These are phyloP conservation scores for Pseudopyrenochaeta lycopersici DNA, from an alignment of 2,329 filamentous ascomycete species.

Conservation along the genomic window DNA sequence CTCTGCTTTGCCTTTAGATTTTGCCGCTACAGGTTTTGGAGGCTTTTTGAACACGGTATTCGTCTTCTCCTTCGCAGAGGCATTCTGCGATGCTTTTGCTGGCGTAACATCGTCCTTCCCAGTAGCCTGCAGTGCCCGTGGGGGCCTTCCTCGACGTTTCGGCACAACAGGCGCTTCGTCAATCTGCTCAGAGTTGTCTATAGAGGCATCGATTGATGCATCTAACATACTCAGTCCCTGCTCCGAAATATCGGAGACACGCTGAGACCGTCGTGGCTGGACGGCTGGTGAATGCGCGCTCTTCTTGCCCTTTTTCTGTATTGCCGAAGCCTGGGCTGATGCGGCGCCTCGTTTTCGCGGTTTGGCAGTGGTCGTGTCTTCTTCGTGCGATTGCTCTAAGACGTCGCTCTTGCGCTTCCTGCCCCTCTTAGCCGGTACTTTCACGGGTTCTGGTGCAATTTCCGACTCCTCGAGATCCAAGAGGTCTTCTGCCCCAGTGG, in stretches of 20 bases:
- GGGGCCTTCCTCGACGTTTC: conserved; percentile 38
- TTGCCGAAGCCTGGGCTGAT: conserved; percentile 14
- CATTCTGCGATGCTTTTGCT: conserved; percentile 15
- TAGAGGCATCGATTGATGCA: conserved; percentile 22
- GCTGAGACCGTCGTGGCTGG: conserved; percentile 35
- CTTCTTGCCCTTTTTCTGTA: conserved; percentile 33
- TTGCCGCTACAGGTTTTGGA: conserved; percentile 25
- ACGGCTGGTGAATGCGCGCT: conserved; percentile 16
- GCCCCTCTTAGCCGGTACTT: conserved; percentile 35
- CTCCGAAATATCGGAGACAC: conserved; percentile 40
- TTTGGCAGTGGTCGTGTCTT: conserved; percentile 21
- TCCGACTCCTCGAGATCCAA: conserved; percentile 39
- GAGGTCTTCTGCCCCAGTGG: conserved; percentile 29
- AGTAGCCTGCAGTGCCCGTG: conserved; percentile 25
- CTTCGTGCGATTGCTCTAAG: conserved; percentile 23
- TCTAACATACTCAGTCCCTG: conserved; percentile 35
- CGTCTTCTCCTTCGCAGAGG: conserved; percentile 17
- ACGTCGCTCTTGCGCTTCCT: conserved; percentile 42
- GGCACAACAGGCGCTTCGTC: conserved; percentile 24
- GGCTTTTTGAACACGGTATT: conserved; percentile 39
- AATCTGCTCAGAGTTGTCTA: conserved; percentile 34
- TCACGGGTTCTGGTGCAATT: conserved; percentile 32
- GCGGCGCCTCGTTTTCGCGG: conserved; percentile 28
- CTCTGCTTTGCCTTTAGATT: conserved; percentile 30
- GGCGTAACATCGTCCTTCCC: conserved; percentile 18